A percentile compares a stretch with the other conserved stretches of the same genome.
Evolutionary conservation across 805 yeast genomes (phyloP).

Genomic region (Barnettozyma vustinii): DNA sequence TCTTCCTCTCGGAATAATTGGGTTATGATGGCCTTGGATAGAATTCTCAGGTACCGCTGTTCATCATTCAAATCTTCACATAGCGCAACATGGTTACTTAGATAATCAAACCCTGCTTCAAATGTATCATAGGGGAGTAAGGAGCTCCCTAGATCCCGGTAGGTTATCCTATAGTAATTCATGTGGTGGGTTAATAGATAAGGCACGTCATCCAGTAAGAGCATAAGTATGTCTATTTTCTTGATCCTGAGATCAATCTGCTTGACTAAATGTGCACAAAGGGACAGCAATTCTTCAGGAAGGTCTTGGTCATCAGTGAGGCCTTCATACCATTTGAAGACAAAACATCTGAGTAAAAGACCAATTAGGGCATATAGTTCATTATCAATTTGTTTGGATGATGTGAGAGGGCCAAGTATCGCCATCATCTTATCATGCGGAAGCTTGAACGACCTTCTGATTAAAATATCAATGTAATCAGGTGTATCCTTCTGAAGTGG

Average conservation of each 20-base stretch:
- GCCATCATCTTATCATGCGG: constrained; percentile 10
- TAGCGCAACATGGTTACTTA: constrained; percentile 32
- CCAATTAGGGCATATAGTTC: constrained; percentile 44
- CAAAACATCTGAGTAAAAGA: constrained; percentile 40
- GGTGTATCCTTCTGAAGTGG: constrained; percentile 17
- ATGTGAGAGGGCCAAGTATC: constrained; percentile 34
- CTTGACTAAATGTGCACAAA: constrained; percentile 36
- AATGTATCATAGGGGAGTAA: constrained; percentile 28
- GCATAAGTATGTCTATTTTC: constrained; percentile 29
- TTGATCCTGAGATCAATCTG: constrained; percentile 31
- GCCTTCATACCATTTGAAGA: constrained; percentile 39
- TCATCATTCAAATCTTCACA: constrained; percentile 24
- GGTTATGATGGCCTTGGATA: constrained; percentile 32
- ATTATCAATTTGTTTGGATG: constrained; percentile 35
- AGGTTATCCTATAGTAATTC: constrained; percentile 25
- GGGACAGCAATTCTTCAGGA: constrained; percentile 33
- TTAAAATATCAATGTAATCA: constrained; percentile 24
- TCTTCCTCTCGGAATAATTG: constrained; percentile 38
- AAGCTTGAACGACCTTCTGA: constrained; percentile 14
- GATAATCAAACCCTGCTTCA: constrained; percentile 30
- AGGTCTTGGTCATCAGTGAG: constrained; percentile 40
- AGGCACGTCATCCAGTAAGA: constrained; percentile 43
- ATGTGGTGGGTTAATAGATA: constrained; percentile 34
- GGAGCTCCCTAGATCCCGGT: constrained; percentile 25
- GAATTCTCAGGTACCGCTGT: constrained; percentile 28